Percentiles rank a stretch among this genome's conserved stretches.
phyloP scores from a whole-genome alignment of 1,139 yeast species.

The Yamadazyma oceani region DNA sequence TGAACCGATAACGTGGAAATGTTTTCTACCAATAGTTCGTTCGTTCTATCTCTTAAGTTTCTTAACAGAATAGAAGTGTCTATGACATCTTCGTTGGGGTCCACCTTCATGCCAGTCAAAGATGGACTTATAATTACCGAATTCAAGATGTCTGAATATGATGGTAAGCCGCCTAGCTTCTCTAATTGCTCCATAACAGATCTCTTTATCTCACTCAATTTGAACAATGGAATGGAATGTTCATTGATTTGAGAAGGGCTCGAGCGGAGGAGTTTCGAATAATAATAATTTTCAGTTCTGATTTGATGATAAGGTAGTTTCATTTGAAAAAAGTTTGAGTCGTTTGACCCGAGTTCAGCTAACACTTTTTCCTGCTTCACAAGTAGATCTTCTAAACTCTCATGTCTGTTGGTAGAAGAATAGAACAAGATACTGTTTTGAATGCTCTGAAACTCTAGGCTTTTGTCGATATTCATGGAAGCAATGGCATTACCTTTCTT shows the following conservation, averaged over 20 bases:
- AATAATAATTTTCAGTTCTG: neutral
- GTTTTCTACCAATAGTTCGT: neutral
- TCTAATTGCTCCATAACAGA: neutral
- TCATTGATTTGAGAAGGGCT: neutral
- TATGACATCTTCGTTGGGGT: neutral
- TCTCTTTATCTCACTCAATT: neutral
- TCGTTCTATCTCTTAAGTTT: neutral
- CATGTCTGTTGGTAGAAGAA: neutral
- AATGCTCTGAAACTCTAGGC: constrained; percentile 4
- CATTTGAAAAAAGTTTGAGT: neutral
- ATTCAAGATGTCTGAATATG: neutral
- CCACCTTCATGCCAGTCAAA: neutral
- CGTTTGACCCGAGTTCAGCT: neutral
- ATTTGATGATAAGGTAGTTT: neutral
- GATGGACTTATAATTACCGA: neutral
- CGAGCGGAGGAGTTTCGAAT: neutral
- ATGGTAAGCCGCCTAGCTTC: neutral
- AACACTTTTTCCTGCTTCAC: neutral
- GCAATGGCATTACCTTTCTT: constrained; percentile 7
- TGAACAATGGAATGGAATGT: neutral
- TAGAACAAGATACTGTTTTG: constrained; percentile 6
- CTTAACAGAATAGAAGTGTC: neutral
- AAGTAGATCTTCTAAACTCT: neutral
- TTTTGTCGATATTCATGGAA: constrained; percentile 5
- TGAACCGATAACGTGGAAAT: neutral